Percentiles rank a stretch among this genome's conserved stretches.
These are phyloP conservation scores for Aspergillus sp. DNA, from an alignment of 2,329 filamentous ascomycete species.

Conservation along the genomic window DNA sequence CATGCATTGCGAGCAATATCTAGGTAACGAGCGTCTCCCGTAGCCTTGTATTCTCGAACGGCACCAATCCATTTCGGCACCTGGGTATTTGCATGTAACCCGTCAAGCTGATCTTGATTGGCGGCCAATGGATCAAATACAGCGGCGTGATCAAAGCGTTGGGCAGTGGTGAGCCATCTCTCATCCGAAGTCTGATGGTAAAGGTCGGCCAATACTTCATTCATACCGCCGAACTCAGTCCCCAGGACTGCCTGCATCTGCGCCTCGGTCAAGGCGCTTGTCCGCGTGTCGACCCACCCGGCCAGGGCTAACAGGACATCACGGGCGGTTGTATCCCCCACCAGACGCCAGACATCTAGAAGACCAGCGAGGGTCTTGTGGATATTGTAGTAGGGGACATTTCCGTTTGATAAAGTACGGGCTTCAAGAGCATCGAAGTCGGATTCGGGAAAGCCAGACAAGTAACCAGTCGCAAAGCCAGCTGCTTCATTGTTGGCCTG, in stretches of 20 bases:
- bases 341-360: constrained; percentile 50
- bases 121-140: constrained; percentile 49
- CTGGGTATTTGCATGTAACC: constrained; percentile 55
- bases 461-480: constrained; percentile 48
- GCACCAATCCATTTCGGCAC: constrained; percentile 57
- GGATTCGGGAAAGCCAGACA: constrained; percentile 54
- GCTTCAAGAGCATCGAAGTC: constrained; percentile 48
- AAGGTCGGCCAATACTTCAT: constrained; percentile 51
- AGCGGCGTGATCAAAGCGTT: constrained; percentile 51
- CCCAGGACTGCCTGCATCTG: constrained; percentile 51
- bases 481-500: constrained; percentile 50
- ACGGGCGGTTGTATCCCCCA: constrained; percentile 44
- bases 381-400: constrained; percentile 56
- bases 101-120: constrained; percentile 47
- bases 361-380: constrained; percentile 55
- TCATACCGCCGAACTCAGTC: constrained; percentile 56
- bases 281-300: constrained; percentile 51
- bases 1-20: constrained; percentile 53
- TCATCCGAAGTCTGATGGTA: constrained; percentile 48
- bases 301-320: constrained; percentile 47
- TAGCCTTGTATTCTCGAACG: constrained; percentile 49
- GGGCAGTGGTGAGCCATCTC: constrained; percentile 48
- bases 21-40: constrained; percentile 45
- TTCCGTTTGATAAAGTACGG: constrained; percentile 47
- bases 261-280: constrained; percentile 39